A percentile compares a stretch with the other conserved stretches of the same genome.
phyloP scores from a whole-genome alignment of 2,329 filamentous ascomycete species.

The Colletotrichum tropicicola region DNA sequence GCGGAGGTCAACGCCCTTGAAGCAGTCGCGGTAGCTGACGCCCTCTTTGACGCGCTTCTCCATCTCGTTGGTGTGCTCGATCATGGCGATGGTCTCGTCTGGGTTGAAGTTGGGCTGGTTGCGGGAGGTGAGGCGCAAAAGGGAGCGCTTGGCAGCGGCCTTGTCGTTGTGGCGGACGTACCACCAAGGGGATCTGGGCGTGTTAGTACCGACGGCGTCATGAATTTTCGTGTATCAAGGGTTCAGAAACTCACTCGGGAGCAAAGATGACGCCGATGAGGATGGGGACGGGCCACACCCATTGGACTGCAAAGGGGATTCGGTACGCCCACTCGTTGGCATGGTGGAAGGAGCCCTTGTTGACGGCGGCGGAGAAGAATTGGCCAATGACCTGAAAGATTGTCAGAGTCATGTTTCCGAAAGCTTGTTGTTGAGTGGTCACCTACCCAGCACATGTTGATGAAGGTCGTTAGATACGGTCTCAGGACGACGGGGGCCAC shows the following conservation, averaged over 20 bases:
- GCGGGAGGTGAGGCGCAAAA: slow-evolving; percentile 51
- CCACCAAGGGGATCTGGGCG: slow-evolving; percentile 59
- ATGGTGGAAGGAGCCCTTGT: slow-evolving; percentile 49
- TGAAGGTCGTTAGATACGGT: slow-evolving; percentile 62
- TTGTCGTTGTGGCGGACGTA: slow-evolving; percentile 53
- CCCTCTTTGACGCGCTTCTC: slow-evolving; percentile 54
- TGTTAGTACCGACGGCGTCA: background rate
- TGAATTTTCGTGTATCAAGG: background rate
- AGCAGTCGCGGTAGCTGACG: slow-evolving; percentile 58
- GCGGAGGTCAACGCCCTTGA: slow-evolving; percentile 59
- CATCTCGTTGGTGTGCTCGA: slow-evolving; percentile 61
- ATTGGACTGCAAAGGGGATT: slow-evolving; percentile 61
- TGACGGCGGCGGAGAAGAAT: slow-evolving; percentile 58
- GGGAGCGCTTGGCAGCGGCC: slow-evolving; percentile 48
- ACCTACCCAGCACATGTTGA: slow-evolving; percentile 63
- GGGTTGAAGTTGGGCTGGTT: slow-evolving; percentile 50
- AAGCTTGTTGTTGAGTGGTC: background rate
- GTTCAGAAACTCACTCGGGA: slow-evolving; percentile 47
- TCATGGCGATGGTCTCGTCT: slow-evolving; percentile 61
- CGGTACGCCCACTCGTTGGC: slow-evolving; percentile 57
- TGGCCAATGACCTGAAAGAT: slow-evolving; percentile 56
- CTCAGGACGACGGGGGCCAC: slow-evolving; percentile 57
- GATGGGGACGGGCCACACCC: slow-evolving; percentile 60
- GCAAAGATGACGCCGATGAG: slow-evolving; percentile 54
- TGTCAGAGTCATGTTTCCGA: background rate